Percentiles rank a stretch among this genome's conserved stretches.
Conservation (phyloP, 331 rosid species). For the Spiraea crenata region DNA sequence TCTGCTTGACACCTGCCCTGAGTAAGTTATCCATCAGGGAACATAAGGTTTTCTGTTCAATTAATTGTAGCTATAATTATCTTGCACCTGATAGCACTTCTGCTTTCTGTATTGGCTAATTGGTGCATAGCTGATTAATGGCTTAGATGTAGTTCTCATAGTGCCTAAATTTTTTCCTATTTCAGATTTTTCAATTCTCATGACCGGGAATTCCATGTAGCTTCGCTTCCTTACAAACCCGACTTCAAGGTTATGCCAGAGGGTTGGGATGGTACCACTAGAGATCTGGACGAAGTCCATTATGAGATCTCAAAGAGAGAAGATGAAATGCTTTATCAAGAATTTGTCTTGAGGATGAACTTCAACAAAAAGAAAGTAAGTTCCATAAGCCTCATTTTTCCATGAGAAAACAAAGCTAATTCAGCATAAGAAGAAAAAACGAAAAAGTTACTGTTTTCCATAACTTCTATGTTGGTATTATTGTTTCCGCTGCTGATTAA, state of each 20-base stretch:
- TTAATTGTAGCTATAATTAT: background rate
- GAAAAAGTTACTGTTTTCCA: background rate
- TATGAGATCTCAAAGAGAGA: constrained; percentile 84
- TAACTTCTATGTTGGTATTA: background rate
- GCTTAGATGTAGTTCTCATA: background rate
- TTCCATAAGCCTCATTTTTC: constrained; percentile 6
- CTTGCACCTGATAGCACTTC: background rate
- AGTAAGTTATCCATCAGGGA: constrained; percentile 41
- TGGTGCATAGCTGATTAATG: background rate
- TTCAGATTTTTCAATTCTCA: constrained; percentile 84
- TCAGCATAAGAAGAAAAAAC: background rate
- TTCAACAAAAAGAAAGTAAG: constrained; percentile 94
- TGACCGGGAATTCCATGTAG: constrained; percentile 92
- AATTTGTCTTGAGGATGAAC: constrained; percentile 74
- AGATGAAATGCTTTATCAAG: constrained; percentile 86
- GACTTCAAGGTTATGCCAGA: constrained; percentile 98
- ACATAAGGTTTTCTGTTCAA: background rate
- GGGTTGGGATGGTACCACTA: constrained; percentile 97
- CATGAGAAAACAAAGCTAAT: constrained; percentile 9
- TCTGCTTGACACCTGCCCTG: constrained; percentile 78
- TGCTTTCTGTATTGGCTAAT: background rate
- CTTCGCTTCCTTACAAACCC: constrained; percentile 93
- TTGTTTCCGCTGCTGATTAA: background rate
- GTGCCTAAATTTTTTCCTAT: constrained; percentile 16
- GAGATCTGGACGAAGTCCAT: constrained; percentile 92